A percentile compares a stretch with the other conserved stretches of the same genome.
Conservation (phyloP, 345 rosid species). For the Heritiera fomes region DNA sequence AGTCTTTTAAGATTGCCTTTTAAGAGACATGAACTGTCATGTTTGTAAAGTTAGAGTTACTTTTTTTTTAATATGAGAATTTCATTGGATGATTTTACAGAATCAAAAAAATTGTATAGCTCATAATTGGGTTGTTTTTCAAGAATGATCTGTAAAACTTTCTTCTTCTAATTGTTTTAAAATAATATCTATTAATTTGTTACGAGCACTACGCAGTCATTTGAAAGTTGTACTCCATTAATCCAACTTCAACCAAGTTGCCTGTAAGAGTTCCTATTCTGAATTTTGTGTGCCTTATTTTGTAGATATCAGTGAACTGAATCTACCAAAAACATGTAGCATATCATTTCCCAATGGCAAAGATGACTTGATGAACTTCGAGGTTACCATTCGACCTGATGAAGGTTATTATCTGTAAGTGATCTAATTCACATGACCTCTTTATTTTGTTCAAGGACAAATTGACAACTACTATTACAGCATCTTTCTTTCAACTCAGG, state of each 20-base stretch:
- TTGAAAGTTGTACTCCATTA: neutral
- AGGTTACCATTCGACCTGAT: slow-evolving; percentile 48
- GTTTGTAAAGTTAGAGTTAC: neutral
- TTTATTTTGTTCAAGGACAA: slow-evolving; percentile 3
- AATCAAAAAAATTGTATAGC: neutral
- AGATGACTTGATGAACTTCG: slow-evolving; percentile 54
- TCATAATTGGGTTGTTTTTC: neutral
- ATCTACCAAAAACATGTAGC: slow-evolving; percentile 43
- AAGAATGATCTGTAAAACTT: neutral
- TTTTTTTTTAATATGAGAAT: neutral
- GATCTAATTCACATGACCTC: neutral
- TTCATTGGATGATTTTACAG: neutral
- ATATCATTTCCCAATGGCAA: slow-evolving; percentile 47
- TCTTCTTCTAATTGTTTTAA: neutral
- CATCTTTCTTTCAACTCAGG: neutral
- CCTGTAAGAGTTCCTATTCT: neutral
- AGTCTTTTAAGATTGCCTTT: neutral
- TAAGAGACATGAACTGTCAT: neutral
- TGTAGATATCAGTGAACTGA: slow-evolving; percentile 48
- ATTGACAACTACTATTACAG: neutral
- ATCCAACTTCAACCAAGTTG: neutral
- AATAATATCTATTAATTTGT: too few species aligned
- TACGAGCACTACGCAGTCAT: neutral
- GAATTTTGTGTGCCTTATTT: slow-evolving; percentile 14
- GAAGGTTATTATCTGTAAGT: slow-evolving; percentile 53